These are phyloP conservation scores for Fraxinus platypoda DNA, from an alignment of 305 asterid genomes.

Conservation along the genomic window DNA sequence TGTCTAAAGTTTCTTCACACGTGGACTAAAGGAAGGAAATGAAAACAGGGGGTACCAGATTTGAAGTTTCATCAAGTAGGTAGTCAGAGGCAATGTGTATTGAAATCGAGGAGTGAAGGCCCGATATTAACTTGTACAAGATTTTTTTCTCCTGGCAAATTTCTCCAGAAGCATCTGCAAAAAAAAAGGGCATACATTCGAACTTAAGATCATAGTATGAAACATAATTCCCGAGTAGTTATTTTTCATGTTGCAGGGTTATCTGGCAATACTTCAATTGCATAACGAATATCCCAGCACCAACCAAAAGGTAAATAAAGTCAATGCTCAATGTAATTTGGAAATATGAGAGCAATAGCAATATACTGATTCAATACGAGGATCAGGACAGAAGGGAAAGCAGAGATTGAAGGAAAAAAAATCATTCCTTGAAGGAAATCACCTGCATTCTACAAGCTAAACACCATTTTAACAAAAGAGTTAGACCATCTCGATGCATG, in stretches of 20 bases:
- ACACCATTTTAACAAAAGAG: not conserved
- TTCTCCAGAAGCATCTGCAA: conserved; percentile 76
- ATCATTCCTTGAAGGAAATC: not conserved
- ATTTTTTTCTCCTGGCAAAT: conserved; percentile 85
- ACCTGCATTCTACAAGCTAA: conserved; percentile 1
- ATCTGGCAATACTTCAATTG: not conserved
- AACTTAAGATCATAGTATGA: not conserved
- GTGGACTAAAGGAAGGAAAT: conserved; percentile 2
- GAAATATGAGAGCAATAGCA: not conserved
- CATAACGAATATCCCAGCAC: not conserved
- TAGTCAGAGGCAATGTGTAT: conserved; percentile 84
- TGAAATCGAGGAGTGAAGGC: conserved; percentile 93
- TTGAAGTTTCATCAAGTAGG: conserved; percentile 78
- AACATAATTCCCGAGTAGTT: not conserved
- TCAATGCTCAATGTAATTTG: not conserved
- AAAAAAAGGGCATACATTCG: conserved; percentile 6
- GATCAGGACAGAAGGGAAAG: not conserved
- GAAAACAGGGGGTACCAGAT: conserved; percentile 45
- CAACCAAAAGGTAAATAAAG: not conserved
- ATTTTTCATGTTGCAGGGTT: not conserved
- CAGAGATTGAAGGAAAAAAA: not conserved
- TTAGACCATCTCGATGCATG: conserved; percentile 7
- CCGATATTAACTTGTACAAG: conserved; percentile 85
- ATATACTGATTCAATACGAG: not conserved
- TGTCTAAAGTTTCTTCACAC: not conserved